Evolutionary conservation across 139 green algal genomes (phyloP).

Genomic region (Closterium sp.): DNA sequence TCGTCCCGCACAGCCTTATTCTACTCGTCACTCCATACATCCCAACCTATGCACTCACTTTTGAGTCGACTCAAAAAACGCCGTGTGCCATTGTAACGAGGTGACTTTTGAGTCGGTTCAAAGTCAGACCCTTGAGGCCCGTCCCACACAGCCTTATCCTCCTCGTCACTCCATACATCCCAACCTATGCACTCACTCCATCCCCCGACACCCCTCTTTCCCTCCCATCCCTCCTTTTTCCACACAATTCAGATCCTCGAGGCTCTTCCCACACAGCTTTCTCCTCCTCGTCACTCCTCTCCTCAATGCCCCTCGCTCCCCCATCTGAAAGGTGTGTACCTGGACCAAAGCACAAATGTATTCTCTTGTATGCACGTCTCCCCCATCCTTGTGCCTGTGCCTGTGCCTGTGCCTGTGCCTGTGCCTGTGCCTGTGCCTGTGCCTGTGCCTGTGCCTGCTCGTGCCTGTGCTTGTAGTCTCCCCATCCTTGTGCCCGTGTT

Average conservation of each 20-base stretch:
- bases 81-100: no score
- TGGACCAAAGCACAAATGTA: no score
- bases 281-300: background rate
- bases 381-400: background rate
- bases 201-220: conserved; percentile 19
- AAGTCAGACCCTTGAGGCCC: background rate
- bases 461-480: no score
- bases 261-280: background rate
- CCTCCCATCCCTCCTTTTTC: background rate
- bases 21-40: background rate
- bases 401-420: no score
- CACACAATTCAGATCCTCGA: background rate
- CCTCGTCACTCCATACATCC: background rate
- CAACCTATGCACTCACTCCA: no score
- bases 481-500: background rate
- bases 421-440: no score
- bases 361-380: no score
- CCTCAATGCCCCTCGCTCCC: conserved; percentile 12
- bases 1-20: no score
- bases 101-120: no score
- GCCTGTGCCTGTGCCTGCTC: no score
- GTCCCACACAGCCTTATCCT: background rate
- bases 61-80: no score
- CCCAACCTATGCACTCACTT: no score
- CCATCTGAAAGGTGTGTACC: background rate